These are phyloP conservation scores for Diplotaxis tenuifolia DNA, from an alignment of 345 rosid species.

Conservation along the genomic window DNA sequence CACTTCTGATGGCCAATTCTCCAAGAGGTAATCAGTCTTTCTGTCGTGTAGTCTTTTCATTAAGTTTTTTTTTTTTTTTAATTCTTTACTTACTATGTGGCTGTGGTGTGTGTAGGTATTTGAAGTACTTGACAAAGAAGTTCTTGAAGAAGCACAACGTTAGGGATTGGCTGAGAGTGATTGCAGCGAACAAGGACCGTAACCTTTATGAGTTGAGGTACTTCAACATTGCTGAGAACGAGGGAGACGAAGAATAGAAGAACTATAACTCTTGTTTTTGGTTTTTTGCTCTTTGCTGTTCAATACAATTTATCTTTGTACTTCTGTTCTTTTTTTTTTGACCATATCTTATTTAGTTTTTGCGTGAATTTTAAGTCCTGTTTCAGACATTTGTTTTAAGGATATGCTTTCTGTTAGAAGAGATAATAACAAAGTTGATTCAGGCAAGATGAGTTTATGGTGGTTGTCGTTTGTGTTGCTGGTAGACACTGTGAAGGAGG, in stretches of 20 bases:
- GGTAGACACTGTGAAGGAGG: too few relatives aligned
- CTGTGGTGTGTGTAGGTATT: conserved; percentile 55
- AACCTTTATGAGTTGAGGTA: conserved; percentile 81
- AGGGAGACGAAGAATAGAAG: conserved; percentile 76
- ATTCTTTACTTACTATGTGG: too few relatives aligned
- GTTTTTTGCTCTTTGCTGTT: conserved; percentile 4
- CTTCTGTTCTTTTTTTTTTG: neutral
- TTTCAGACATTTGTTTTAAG: neutral
- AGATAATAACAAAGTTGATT: too few relatives aligned
- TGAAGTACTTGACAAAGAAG: conserved; percentile 89
- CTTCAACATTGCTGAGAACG: conserved; percentile 95
- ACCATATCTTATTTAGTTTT: conserved; percentile 25
- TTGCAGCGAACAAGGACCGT: conserved; percentile 84
- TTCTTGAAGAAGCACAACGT: conserved; percentile 93
- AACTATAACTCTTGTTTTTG: conserved; percentile 7
- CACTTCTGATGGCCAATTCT: conserved; percentile 64
- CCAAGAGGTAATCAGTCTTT: too few relatives aligned
- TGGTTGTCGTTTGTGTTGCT: too few relatives aligned
- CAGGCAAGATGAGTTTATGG: too few relatives aligned
- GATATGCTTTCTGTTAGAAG: too few relatives aligned
- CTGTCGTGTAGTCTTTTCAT: too few relatives aligned
- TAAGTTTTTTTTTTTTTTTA: too few relatives aligned
- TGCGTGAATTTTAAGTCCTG: conserved; percentile 16
- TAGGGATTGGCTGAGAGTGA: conserved; percentile 91
- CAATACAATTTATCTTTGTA: conserved; percentile 15